Conservation (phyloP, 257 asterid species). For the Solanum tarijense region DNA sequence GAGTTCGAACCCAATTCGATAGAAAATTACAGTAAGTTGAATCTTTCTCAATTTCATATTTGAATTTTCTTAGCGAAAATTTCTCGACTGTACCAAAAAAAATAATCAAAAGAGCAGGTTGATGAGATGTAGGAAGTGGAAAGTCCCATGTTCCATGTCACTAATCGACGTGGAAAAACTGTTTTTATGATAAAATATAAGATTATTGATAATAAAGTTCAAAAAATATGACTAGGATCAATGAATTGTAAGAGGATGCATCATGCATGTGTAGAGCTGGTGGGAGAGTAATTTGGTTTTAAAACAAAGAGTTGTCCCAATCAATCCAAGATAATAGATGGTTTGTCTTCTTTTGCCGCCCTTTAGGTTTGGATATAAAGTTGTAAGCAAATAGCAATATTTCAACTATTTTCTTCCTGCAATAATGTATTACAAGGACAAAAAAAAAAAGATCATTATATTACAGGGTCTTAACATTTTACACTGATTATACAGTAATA, state of each 20-base stretch:
- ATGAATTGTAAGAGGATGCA: background rate
- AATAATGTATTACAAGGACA: background rate
- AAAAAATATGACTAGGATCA: background rate
- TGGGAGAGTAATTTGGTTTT: background rate
- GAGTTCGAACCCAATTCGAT: background rate
- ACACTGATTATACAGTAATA: background rate
- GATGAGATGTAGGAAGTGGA: background rate
- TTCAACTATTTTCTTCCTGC: background rate
- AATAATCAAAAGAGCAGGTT: background rate
- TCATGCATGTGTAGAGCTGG: background rate
- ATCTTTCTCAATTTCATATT: background rate
- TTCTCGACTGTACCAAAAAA: background rate
- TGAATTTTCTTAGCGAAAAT: background rate
- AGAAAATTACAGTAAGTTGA: background rate
- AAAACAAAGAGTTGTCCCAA: background rate
- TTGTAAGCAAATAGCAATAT: background rate
- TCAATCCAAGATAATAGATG: background rate
- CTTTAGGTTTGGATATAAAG: background rate
- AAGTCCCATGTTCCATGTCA: slow-evolving; percentile 1
- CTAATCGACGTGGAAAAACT: background rate
- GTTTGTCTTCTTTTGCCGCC: background rate
- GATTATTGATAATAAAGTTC: background rate
- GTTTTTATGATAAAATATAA: too few relatives aligned
- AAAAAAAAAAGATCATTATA: background rate
- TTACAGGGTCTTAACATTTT: background rate